phyloP scores from a whole-genome alignment of 768 basidiomycete genomes.

The Tricholoma bakamatsutake region DNA sequence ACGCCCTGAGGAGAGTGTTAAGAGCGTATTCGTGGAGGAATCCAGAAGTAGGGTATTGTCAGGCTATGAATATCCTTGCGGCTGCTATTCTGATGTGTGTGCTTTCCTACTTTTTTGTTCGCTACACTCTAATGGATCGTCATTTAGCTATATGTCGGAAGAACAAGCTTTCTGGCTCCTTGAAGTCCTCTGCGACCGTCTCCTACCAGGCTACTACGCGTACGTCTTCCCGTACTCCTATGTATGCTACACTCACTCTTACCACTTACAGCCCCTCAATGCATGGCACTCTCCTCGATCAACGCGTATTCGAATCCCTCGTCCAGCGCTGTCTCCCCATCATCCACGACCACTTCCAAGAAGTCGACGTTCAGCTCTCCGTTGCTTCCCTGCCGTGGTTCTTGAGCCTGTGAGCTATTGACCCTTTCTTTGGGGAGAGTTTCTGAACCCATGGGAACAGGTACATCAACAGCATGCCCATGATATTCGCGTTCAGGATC shows the following conservation, averaged over 20 bases:
- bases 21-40: conserved; percentile 96
- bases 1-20: conserved; percentile 78
- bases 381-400: conserved; percentile 99
- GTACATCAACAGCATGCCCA: conserved; percentile 91
- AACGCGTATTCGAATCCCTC: conserved; percentile 93
- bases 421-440: not conserved
- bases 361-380: conserved; percentile 92
- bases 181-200: conserved; percentile 89
- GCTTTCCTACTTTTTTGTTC: not conserved
- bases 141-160: conserved; percentile 90
- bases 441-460: conserved; percentile 26
- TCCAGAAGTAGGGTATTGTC: conserved; percentile 92
- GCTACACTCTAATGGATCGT: too few relatives aligned
- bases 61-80: conserved; percentile 98
- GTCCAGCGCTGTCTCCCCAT: conserved; percentile 87
- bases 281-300: conserved; percentile 98
- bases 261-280: conserved; percentile 77
- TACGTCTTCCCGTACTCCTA: conserved; percentile 28
- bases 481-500: conserved; percentile 97
- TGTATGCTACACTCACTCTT: not conserved
- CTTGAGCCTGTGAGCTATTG: conserved; percentile 74
- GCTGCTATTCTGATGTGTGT: conserved; percentile 90
- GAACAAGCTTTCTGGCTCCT: conserved; percentile 98
- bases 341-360: conserved; percentile 88
- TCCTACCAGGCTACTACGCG: conserved; percentile 98